Evolutionary conservation across 2,329 filamentous ascomycete genomes (phyloP).

Genomic region (Samsoniella hepiali): DNA sequence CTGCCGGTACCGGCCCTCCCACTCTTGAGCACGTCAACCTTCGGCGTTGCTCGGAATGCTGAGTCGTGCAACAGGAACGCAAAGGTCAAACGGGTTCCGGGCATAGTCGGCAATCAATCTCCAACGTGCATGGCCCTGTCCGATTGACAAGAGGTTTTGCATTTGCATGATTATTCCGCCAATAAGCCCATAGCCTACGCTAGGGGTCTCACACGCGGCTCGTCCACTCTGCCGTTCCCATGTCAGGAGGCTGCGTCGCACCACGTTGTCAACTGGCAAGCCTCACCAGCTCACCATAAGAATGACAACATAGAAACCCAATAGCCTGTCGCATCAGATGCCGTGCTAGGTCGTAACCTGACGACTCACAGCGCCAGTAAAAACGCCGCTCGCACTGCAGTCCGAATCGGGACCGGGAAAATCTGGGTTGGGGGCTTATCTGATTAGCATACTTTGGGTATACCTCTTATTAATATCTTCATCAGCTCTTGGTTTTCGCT

Average conservation of each 20-base stretch:
- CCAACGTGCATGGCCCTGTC: not conserved
- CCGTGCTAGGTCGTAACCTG: no score
- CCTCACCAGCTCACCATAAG: no score
- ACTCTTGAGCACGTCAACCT: not conserved
- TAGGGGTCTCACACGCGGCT: not conserved
- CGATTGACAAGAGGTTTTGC: not conserved
- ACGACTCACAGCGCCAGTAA: not conserved
- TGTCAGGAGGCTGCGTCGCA: not conserved
- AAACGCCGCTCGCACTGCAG: not conserved
- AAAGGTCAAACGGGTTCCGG: not conserved
- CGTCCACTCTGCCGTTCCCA: not conserved
- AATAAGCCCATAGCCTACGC: no score
- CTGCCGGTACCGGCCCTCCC: not conserved
- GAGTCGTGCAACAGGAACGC: not conserved
- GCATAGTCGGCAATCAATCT: not conserved
- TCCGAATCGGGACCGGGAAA: not conserved
- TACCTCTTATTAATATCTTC: no score
- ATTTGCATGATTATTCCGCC: no score
- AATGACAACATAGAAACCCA: no score
- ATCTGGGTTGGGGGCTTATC: not conserved
- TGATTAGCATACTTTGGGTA: no score
- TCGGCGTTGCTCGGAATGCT: not conserved
- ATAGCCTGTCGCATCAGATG: no score
- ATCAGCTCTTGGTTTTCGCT: no score
- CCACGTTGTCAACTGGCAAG: no score